phyloP scores from a whole-genome alignment of 441 rosid genomes.

The Geranium incanum region DNA sequence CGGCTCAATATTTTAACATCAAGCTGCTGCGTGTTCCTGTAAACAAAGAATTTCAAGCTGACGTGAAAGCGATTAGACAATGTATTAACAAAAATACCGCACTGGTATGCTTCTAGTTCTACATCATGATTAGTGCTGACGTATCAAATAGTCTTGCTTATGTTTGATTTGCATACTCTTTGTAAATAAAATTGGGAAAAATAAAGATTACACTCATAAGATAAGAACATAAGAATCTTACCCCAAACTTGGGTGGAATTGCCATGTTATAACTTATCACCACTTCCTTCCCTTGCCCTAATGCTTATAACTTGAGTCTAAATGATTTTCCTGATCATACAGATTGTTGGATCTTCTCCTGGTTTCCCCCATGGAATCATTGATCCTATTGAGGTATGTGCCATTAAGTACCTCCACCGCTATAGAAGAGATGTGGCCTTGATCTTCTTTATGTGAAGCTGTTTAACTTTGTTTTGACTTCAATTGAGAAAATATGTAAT shows the following conservation, averaged over 20 bases:
- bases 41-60: slow-evolving; percentile 69
- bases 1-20: slow-evolving; percentile 90
- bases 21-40: slow-evolving; percentile 91
- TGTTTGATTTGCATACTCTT: background rate
- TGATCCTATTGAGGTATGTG: slow-evolving; percentile 83
- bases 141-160: background rate
- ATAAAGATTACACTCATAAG: background rate
- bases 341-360: slow-evolving; percentile 99
- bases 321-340: slow-evolving; percentile 24
- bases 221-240: slow-evolving; percentile 7
- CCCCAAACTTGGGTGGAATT: background rate
- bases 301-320: slow-evolving; percentile 20
- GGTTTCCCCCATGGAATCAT: slow-evolving; percentile 97
- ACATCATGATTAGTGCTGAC: slow-evolving; percentile 7
- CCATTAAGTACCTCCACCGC: slow-evolving; percentile 1
- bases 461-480: slow-evolving; percentile 4
- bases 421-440: slow-evolving; percentile 10
- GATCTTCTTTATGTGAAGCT: slow-evolving; percentile 5
- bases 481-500: slow-evolving; percentile 7
- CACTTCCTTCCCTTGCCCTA: slow-evolving; percentile 18
- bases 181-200: background rate
- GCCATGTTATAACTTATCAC: slow-evolving; percentile 6
- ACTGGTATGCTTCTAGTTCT: slow-evolving; percentile 57
- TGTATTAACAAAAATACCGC: slow-evolving; percentile 69
- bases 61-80: slow-evolving; percentile 60